Conservation (phyloP, 2,329 filamentous ascomycete species). For the Colletotrichum sp. region DNA sequence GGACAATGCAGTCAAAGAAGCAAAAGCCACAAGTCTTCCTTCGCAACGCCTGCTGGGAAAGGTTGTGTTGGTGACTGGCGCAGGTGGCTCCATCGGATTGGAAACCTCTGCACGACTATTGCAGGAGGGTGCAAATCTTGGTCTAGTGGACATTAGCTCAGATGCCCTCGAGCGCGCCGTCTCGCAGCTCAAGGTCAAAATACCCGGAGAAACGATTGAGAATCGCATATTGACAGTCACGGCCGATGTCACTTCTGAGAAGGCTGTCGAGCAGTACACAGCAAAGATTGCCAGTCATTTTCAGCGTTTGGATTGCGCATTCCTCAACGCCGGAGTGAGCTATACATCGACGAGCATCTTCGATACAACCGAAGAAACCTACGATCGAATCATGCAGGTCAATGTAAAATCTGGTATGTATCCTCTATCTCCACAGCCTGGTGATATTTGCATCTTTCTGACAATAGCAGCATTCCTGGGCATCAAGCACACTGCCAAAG, state of each 20-base stretch:
- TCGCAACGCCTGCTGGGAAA: background rate
- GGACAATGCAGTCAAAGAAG: background rate
- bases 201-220: background rate
- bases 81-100: background rate
- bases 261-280: background rate
- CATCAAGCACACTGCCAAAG: background rate
- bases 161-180: background rate
- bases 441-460: background rate
- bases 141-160: background rate
- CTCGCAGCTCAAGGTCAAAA: background rate
- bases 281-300: background rate
- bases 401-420: background rate
- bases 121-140: background rate
- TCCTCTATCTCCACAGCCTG: background rate
- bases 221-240: background rate
- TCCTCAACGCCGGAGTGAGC: background rate
- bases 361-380: background rate
- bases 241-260: background rate
- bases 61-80: background rate
- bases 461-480: background rate
- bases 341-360: background rate
- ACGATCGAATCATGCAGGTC: background rate
- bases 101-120: background rate
- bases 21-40: fast-evolving
- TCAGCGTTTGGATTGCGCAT: background rate